phyloP scores from a whole-genome alignment of 805 yeast species.

The Kazachstania martiniae region DNA sequence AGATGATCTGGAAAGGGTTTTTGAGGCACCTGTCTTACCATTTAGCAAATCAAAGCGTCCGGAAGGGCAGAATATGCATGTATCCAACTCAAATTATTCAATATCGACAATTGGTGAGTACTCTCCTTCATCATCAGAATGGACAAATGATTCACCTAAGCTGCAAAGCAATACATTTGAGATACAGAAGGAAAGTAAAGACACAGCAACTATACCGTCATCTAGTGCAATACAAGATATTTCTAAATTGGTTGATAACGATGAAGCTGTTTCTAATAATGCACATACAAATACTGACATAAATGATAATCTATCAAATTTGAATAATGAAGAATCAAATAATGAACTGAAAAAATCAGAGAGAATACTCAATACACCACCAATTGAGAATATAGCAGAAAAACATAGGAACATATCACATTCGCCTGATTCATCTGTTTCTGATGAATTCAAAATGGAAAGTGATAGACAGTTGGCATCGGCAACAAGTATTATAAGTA shows the following conservation, averaged over 20 bases:
- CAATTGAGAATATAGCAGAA: no score
- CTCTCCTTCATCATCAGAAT: constrained; percentile 37
- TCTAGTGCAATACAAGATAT: constrained; percentile 33
- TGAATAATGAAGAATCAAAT: not conserved
- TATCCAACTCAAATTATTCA: constrained; percentile 26
- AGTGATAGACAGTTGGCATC: constrained; percentile 17
- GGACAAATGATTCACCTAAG: constrained; percentile 32
- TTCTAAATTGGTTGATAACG: constrained; percentile 25
- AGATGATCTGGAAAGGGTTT: constrained; percentile 17
- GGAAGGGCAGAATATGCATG: constrained; percentile 14
- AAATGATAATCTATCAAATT: not conserved
- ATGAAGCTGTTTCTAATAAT: not conserved
- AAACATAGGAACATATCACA: no score
- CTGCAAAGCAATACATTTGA: constrained; percentile 10
- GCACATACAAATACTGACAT: not conserved
- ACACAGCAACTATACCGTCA: constrained; percentile 28
- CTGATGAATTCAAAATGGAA: constrained; percentile 22
- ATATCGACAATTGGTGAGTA: constrained; percentile 36
- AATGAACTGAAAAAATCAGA: no score
- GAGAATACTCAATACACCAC: no score
- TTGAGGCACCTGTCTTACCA: constrained; percentile 24
- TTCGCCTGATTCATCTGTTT: constrained; percentile 11
- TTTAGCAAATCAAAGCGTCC: constrained; percentile 9
- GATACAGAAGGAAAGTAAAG: no score
- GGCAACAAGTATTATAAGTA: constrained; percentile 21